Conservation (phyloP, 345 rosid species). For the Kandelia obovata region DNA sequence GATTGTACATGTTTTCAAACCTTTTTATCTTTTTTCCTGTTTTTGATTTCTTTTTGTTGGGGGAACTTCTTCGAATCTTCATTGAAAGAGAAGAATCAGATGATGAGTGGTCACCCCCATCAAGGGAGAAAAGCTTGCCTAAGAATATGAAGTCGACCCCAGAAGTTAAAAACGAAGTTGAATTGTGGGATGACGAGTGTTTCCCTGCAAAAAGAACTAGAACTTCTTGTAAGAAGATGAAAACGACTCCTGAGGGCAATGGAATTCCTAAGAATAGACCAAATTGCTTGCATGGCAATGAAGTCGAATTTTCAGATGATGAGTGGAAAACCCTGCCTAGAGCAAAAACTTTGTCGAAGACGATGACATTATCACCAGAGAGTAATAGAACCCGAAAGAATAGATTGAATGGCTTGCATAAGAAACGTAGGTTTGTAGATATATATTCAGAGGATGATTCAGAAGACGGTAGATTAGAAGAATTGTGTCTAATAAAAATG, state of each 20-base stretch:
- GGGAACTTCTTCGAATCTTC: too few species aligned
- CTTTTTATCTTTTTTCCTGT: too few species aligned
- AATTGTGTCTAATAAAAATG: conserved; percentile 20
- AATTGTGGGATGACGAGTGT: too few species aligned
- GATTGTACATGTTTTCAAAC: too few species aligned
- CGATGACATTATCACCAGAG: conserved; percentile 14
- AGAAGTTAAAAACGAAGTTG: not conserved
- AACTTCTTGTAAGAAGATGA: conserved; percentile 20
- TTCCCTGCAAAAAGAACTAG: conserved; percentile 4
- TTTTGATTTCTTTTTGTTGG: too few species aligned
- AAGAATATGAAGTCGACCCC: not conserved
- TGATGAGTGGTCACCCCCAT: not conserved
- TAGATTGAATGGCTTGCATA: conserved; percentile 13
- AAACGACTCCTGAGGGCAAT: conserved; percentile 5
- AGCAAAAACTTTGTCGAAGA: conserved; percentile 15
- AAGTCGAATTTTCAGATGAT: not conserved
- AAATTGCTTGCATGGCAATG: not conserved
- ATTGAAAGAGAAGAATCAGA: conserved; percentile 4
- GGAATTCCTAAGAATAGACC: conserved; percentile 21
- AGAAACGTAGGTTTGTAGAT: conserved; percentile 6
- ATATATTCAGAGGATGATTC: conserved; percentile 18
- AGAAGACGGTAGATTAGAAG: conserved; percentile 24
- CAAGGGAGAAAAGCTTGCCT: not conserved
- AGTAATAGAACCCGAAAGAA: conserved; percentile 20
- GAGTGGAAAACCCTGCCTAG: not conserved